These are phyloP conservation scores for Cerrena zonata DNA, from an alignment of 1,284 basidiomycete species.

Conservation along the genomic window DNA sequence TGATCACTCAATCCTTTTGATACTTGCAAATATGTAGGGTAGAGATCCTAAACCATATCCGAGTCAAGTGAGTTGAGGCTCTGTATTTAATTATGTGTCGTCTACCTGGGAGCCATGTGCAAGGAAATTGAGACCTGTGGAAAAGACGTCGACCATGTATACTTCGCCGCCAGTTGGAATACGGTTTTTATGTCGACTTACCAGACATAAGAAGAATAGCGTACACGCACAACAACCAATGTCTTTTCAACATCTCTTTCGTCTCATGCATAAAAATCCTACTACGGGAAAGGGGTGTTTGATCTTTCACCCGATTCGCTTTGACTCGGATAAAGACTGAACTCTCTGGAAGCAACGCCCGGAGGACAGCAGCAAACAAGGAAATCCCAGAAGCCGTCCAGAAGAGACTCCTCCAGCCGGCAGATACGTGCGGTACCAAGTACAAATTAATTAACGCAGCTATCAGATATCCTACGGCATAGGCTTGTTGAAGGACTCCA, in stretches of 20 bases:
- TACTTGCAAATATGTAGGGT: constrained; percentile 71
- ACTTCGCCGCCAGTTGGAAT: too few relatives aligned
- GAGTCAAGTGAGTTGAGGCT: constrained; percentile 1
- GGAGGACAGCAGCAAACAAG: constrained; percentile 66
- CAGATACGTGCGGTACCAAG: constrained; percentile 50
- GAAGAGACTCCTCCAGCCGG: constrained; percentile 62
- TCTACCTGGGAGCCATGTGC: constrained; percentile 74
- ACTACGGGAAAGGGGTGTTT: constrained; percentile 49
- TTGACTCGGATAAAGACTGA: constrained; percentile 66
- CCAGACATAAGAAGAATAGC: constrained; percentile 75
- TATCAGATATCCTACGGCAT: constrained; percentile 45
- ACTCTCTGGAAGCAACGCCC: constrained; percentile 76
- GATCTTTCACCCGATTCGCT: constrained; percentile 39
- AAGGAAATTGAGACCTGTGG: constrained; percentile 83
- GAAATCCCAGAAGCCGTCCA: constrained; percentile 71
- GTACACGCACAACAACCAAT: constrained; percentile 86
- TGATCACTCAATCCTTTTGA: constrained; percentile 56
- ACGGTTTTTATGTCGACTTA: too few relatives aligned
- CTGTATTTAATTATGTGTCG: too few relatives aligned
- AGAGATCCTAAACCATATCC: constrained; percentile 60
- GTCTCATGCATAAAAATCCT: constrained; percentile 71
- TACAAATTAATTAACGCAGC: constrained; percentile 71
- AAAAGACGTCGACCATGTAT: too few relatives aligned
- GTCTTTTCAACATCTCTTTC: constrained; percentile 70
- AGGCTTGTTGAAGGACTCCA: constrained; percentile 75